phyloP scores from a whole-genome alignment of 2,329 filamentous ascomycete species.

The Monosporascus cannonballus region DNA sequence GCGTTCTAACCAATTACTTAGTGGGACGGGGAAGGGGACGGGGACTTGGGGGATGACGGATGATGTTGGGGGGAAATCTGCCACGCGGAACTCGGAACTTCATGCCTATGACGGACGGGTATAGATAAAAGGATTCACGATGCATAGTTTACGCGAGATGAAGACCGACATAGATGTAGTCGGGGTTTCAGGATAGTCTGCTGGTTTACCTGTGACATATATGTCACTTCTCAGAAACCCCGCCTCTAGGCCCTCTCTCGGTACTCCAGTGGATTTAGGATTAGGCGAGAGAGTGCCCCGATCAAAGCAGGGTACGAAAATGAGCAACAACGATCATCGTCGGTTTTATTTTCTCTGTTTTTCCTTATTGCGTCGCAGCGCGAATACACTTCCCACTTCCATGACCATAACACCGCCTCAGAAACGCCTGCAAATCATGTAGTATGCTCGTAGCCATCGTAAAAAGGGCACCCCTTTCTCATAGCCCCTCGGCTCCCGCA shows the following conservation, averaged over 20 bases:
- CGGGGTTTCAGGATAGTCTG: too few species aligned
- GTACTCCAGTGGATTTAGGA: too few species aligned
- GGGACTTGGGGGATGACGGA: not conserved
- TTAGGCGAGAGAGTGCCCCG: too few species aligned
- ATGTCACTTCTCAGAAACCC: too few species aligned
- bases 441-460: not conserved
- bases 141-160: too few species aligned
- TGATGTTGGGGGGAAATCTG: not conserved
- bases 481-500: not conserved
- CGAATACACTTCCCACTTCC: not conserved
- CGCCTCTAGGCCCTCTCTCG: too few species aligned
- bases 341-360: not conserved
- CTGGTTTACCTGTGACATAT: too few species aligned
- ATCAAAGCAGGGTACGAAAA: too few species aligned
- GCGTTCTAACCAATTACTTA: constrained; percentile 27
- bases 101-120: not conserved
- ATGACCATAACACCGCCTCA: not conserved
- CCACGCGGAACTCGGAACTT: not conserved
- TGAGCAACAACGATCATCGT: too few species aligned
- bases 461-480: not conserved
- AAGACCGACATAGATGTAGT: too few species aligned
- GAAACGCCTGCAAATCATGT: not conserved
- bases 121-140: not conserved
- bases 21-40: not conserved
- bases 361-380: not conserved